Conservation (phyloP, 495 filamentous ascomycete genomes). For the Friedmanniomyces simplex region DNA sequence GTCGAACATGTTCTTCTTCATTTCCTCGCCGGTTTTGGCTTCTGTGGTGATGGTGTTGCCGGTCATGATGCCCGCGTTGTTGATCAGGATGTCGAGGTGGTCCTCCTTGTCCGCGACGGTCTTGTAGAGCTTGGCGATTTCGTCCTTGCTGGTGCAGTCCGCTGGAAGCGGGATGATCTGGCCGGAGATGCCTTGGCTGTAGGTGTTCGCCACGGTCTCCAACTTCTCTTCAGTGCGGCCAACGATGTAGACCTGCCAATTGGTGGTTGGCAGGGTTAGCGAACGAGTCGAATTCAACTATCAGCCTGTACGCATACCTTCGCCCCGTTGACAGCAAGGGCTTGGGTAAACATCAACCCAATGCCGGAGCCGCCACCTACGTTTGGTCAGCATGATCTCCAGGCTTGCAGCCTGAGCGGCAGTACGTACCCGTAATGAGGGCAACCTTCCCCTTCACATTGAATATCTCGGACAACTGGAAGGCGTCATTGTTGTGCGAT, state of each 20-base stretch:
- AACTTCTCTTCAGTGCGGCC: constrained; percentile 49
- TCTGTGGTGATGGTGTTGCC: constrained; percentile 21
- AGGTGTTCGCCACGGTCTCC: constrained; percentile 38
- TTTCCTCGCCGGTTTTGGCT: constrained; percentile 19
- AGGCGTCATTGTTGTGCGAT: constrained; percentile 37
- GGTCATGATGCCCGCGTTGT: constrained; percentile 43
- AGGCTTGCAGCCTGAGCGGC: background rate
- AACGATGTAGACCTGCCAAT: constrained; percentile 40
- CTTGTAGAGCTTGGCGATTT: constrained; percentile 37
- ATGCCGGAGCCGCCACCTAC: constrained; percentile 37
- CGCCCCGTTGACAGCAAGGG: constrained; percentile 50
- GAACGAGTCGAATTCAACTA: too few relatives aligned
- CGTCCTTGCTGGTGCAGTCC: constrained; percentile 41
- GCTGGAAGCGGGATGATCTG: constrained; percentile 47
- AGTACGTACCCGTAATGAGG: constrained; percentile 35
- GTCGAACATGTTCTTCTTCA: constrained; percentile 26
- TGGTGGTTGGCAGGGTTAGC: background rate
- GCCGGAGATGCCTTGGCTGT: constrained; percentile 39
- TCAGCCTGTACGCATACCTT: too few relatives aligned
- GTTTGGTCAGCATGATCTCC: background rate
- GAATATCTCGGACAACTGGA: constrained; percentile 43
- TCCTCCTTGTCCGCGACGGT: constrained; percentile 38
- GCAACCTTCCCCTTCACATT: constrained; percentile 48
- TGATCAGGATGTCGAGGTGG: constrained; percentile 43
- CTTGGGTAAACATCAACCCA: constrained; percentile 42